A percentile compares a stretch with the other conserved stretches of the same genome.
phyloP scores from a whole-genome alignment of 2,329 filamentous ascomycete genomes.

The Purpureocillium lavendulum region DNA sequence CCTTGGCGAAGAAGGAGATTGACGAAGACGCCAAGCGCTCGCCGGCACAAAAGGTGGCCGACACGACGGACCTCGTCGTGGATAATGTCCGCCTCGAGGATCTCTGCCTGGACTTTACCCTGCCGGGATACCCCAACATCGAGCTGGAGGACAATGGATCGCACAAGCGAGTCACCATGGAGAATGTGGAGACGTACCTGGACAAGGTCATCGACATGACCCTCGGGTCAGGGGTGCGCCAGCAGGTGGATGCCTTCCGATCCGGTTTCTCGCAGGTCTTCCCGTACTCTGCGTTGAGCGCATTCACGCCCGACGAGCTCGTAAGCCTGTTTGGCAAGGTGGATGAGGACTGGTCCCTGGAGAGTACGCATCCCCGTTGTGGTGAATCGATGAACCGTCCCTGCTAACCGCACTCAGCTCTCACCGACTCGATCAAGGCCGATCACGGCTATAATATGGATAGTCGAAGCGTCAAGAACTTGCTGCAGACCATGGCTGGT shows the following conservation, averaged over 20 bases:
- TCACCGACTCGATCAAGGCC: conserved; percentile 97
- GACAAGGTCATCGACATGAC: conserved; percentile 89
- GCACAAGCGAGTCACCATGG: conserved; percentile 69
- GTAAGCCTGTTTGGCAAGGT: conserved; percentile 89
- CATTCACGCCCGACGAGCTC: conserved; percentile 91
- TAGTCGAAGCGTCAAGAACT: conserved; percentile 86
- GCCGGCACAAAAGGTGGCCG: conserved; percentile 60
- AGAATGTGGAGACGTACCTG: conserved; percentile 85
- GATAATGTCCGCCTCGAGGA: conserved; percentile 78
- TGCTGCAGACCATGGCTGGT: conserved; percentile 92
- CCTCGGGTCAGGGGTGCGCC: conserved; percentile 76
- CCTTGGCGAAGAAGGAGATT: conserved; percentile 71
- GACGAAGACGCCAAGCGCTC: conserved; percentile 62
- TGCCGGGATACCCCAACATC: conserved; percentile 83
- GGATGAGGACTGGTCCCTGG: conserved; percentile 95
- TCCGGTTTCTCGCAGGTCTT: conserved; percentile 92
- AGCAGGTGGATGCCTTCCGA: conserved; percentile 86
- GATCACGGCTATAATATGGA: conserved; percentile 99
- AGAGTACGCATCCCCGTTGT: conserved; percentile 53
- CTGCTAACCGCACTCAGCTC: conserved; percentile 43
- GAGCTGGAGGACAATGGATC: conserved; percentile 71
- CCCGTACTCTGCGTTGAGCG: conserved; percentile 82
- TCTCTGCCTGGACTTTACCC: conserved; percentile 84
- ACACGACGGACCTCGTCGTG: conserved; percentile 61
- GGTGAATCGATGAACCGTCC: neutral